Percentiles rank a stretch among this genome's conserved stretches.
These are phyloP conservation scores for Mallotus nudiflorus DNA, from an alignment of 345 rosid species.

Conservation along the genomic window DNA sequence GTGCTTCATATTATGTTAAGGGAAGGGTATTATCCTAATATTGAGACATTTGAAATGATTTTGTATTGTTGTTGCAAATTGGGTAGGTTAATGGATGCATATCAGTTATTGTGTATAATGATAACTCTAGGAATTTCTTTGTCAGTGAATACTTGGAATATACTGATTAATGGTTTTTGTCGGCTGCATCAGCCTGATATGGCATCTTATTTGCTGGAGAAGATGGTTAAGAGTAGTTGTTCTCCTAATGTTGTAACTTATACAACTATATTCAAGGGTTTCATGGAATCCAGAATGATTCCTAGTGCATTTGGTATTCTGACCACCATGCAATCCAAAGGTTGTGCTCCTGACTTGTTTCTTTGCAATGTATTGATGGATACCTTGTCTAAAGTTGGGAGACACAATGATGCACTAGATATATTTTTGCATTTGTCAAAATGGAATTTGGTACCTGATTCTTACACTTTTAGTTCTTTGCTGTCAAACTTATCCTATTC, in stretches of 20 bases:
- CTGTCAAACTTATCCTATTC: constrained; percentile 46
- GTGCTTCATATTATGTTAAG: constrained; percentile 50
- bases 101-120: constrained; percentile 57
- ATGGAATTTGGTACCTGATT: constrained; percentile 55
- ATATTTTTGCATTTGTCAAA: constrained; percentile 42
- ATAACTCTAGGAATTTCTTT: constrained; percentile 45
- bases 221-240: constrained; percentile 55
- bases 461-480: constrained; percentile 61
- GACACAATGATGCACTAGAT: constrained; percentile 52
- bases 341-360: constrained; percentile 56
- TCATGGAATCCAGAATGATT: constrained; percentile 50
- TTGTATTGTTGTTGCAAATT: constrained; percentile 48
- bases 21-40: constrained; percentile 59
- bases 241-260: constrained; percentile 62
- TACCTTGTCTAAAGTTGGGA: constrained; percentile 51
- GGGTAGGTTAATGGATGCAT: constrained; percentile 41
- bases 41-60: constrained; percentile 51
- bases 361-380: constrained; percentile 64
- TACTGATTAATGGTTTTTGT: constrained; percentile 51
- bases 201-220: constrained; percentile 49
- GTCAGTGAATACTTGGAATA: constrained; percentile 55
- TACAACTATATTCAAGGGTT: constrained; percentile 61
- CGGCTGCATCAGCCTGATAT: constrained; percentile 37
- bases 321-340: constrained; percentile 38
- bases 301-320: constrained; percentile 42